These are phyloP conservation scores for Knufia fluminis DNA, from an alignment of 2,329 filamentous ascomycete species.

Conservation along the genomic window DNA sequence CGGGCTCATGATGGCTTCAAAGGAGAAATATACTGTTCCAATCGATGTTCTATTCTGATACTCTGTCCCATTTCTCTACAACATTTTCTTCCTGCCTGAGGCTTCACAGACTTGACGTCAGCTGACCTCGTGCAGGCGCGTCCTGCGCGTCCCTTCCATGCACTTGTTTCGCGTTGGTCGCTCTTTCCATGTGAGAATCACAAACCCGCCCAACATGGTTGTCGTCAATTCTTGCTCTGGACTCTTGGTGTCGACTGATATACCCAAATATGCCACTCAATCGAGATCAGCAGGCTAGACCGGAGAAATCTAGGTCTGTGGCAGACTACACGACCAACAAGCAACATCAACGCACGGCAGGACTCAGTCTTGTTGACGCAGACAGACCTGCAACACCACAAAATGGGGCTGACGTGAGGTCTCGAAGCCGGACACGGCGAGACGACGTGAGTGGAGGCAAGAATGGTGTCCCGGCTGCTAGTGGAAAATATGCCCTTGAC, in stretches of 20 bases:
- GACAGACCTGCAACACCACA: not conserved
- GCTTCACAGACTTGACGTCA: too few relatives aligned
- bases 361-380: not conserved
- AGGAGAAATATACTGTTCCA: too few relatives aligned
- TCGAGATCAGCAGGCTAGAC: constrained; percentile 1
- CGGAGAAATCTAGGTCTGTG: not conserved
- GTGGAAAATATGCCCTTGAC: too few relatives aligned
- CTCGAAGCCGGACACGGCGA: not conserved
- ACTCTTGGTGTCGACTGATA: not conserved
- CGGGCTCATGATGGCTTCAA: too few relatives aligned
- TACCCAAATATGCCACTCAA: constrained; percentile 3
- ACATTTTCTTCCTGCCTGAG: too few relatives aligned
- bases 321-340: not conserved
- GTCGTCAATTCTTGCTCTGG: not conserved
- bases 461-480: not conserved
- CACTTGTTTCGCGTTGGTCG: not conserved
- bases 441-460: not conserved
- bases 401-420: not conserved
- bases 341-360: not conserved
- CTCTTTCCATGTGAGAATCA: not conserved
- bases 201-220: not conserved
- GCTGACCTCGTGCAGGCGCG: too few relatives aligned
- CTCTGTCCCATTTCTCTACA: too few relatives aligned
- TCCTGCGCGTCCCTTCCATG: not conserved
- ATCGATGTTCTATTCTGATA: too few relatives aligned